phyloP scores from a whole-genome alignment of 1,284 basidiomycete species.

The Microbotryomycetes sp. region DNA sequence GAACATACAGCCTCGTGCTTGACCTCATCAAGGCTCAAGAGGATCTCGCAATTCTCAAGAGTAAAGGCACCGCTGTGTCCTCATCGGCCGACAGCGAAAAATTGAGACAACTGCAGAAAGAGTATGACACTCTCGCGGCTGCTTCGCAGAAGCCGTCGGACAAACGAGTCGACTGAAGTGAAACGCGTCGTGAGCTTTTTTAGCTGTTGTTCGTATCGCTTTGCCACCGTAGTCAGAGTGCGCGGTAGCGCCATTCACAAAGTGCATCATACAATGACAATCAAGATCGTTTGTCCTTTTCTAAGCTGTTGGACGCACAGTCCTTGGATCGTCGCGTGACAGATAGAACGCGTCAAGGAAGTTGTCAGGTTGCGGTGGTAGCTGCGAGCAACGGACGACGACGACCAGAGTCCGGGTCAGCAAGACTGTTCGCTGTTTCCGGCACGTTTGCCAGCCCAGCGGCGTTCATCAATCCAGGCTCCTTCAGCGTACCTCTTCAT shows the following conservation, averaged over 20 bases:
- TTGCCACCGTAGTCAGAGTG: no score
- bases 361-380: constrained; percentile 32
- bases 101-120: constrained; percentile 25
- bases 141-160: constrained; percentile 14
- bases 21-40: constrained; percentile 47
- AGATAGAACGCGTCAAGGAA: constrained; percentile 37
- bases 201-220: no score
- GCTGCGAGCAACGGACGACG: neutral
- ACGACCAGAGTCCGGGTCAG: neutral
- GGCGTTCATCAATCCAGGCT: neutral
- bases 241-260: no score
- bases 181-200: neutral
- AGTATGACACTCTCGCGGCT: constrained; percentile 29
- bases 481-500: constrained; percentile 41
- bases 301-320: neutral
- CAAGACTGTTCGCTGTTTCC: no score
- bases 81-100: constrained; percentile 15
- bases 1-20: constrained; percentile 46
- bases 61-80: constrained; percentile 4
- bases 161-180: constrained; percentile 20
- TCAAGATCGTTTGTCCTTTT: no score
- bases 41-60: constrained; percentile 40
- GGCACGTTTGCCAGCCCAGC: no score
- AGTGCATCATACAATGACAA: no score
- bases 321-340: constrained; percentile 5